Evolutionary conservation across 805 yeast species (phyloP).

Genomic region (Metschnikowia dekortorum): DNA sequence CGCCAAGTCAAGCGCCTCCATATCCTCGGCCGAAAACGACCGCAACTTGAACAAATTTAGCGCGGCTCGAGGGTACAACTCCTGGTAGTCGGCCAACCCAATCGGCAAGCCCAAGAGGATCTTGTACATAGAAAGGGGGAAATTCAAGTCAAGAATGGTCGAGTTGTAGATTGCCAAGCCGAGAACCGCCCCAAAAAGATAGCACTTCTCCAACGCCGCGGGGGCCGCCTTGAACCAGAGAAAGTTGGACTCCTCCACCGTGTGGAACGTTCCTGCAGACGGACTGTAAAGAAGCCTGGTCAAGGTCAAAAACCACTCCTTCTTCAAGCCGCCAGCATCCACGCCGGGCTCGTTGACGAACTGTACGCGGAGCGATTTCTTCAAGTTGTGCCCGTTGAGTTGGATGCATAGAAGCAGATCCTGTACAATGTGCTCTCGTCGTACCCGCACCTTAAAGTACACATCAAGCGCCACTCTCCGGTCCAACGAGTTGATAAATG

Average conservation of each 20-base stretch:
- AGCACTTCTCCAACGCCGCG: slow-evolving; percentile 52
- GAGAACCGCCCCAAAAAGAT: slow-evolving; percentile 76
- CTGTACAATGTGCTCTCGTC: slow-evolving; percentile 60
- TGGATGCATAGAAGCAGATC: slow-evolving; percentile 71
- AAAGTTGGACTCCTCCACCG: slow-evolving; percentile 62
- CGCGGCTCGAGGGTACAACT: slow-evolving; percentile 65
- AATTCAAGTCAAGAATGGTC: slow-evolving; percentile 71
- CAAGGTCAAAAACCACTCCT: slow-evolving; percentile 87
- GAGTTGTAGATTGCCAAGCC: slow-evolving; percentile 92
- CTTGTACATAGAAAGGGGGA: slow-evolving; percentile 77
- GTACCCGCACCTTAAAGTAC: slow-evolving; percentile 60
- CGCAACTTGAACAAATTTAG: slow-evolving; percentile 29
- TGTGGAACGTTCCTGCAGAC: slow-evolving; percentile 58
- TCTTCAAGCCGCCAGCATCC: slow-evolving; percentile 91
- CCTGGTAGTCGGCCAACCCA: slow-evolving; percentile 58
- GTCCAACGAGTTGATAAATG: slow-evolving; percentile 72
- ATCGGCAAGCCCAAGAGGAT: slow-evolving; percentile 55
- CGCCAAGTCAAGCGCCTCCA: slow-evolving; percentile 43
- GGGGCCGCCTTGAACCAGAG: slow-evolving; percentile 70
- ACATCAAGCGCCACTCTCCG: slow-evolving; percentile 60
- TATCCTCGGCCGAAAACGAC: slow-evolving; percentile 22
- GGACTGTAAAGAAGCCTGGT: slow-evolving; percentile 69
- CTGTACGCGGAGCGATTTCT: slow-evolving; percentile 72
- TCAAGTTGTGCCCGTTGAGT: slow-evolving; percentile 53
- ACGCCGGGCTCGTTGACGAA: slow-evolving; percentile 88